A percentile compares a stretch with the other conserved stretches of the same genome.
Evolutionary conservation across 352 stramenopile species (phyloP).

Genomic region (Pythium volutum): DNA sequence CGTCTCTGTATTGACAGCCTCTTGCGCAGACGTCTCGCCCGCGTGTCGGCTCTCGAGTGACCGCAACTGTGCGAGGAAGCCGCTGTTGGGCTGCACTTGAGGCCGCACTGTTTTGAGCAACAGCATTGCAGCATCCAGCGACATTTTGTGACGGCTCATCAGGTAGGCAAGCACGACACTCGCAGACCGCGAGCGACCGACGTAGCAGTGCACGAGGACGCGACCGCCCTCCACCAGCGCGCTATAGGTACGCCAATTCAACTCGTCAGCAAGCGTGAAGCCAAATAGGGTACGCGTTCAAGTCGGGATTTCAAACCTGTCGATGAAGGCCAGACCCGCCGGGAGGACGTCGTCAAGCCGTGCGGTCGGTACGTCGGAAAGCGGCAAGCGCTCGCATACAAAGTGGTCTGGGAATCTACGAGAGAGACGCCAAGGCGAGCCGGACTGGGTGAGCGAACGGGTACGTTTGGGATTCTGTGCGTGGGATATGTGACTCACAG

Average conservation of each 20-base stretch:
- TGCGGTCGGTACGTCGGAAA: constrained; percentile 43
- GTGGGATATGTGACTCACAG: constrained; percentile 29
- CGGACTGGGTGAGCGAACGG: not conserved
- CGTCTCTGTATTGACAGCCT: not conserved
- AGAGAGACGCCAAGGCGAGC: not conserved
- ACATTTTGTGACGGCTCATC: constrained; percentile 35
- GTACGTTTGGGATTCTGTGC: not conserved
- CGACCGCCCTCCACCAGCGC: constrained; percentile 38
- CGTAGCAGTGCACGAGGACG: constrained; percentile 77
- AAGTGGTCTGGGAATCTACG: constrained; percentile 51
- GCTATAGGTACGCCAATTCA: constrained; percentile 16
- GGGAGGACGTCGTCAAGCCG: constrained; percentile 48
- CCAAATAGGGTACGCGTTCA: not conserved
- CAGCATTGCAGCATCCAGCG: constrained; percentile 38
- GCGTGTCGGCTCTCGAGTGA: constrained; percentile 32
- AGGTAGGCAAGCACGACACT: constrained; percentile 69
- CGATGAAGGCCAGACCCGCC: constrained; percentile 52
- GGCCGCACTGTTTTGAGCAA: constrained; percentile 44
- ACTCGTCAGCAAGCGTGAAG: not conserved
- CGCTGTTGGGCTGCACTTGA: constrained; percentile 60
- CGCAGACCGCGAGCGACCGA: constrained; percentile 63
- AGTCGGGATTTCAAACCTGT: constrained; percentile 33
- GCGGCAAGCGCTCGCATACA: constrained; percentile 45
- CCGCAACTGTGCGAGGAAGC: constrained; percentile 54
- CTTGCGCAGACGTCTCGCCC: not conserved